These are phyloP conservation scores for Ceriops zippeliana DNA, from an alignment of 345 rosid genomes.

Conservation along the genomic window DNA sequence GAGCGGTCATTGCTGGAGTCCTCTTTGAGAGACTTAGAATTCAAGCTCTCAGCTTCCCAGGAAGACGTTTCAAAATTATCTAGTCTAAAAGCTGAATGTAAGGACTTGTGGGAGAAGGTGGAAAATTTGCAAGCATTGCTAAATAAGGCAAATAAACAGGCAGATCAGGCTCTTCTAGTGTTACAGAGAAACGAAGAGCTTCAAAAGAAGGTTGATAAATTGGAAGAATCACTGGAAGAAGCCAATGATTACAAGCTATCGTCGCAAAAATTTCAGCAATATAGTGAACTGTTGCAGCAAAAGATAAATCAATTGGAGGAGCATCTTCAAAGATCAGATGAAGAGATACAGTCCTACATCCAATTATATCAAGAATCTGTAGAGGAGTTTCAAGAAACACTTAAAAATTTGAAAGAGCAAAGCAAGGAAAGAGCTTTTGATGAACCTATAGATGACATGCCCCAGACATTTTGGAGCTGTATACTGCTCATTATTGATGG, in stretches of 20 bases:
- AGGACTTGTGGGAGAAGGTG: slow-evolving; percentile 66
- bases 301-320: slow-evolving; percentile 81
- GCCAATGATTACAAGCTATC: slow-evolving; percentile 68
- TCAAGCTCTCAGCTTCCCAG: slow-evolving; percentile 60
- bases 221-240: slow-evolving; percentile 77
- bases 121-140: slow-evolving; percentile 59
- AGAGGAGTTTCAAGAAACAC: slow-evolving; percentile 79
- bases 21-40: slow-evolving; percentile 67
- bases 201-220: slow-evolving; percentile 64
- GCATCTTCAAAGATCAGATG: slow-evolving; percentile 78
- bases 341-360: slow-evolving; percentile 70
- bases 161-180: slow-evolving; percentile 72
- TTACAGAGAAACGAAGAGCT: slow-evolving; percentile 86
- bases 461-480: slow-evolving; percentile 87
- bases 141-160: slow-evolving; percentile 72
- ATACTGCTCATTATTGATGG: slow-evolving; percentile 84
- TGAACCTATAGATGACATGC: slow-evolving; percentile 76
- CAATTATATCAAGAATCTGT: slow-evolving; percentile 81
- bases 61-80: slow-evolving; percentile 69
- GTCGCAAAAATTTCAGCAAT: slow-evolving; percentile 65
- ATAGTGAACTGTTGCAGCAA: slow-evolving; percentile 79
- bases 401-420: slow-evolving; percentile 67
- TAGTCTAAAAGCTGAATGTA: slow-evolving; percentile 61
- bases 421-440: slow-evolving; percentile 60
- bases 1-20: slow-evolving; percentile 59